Percentiles rank a stretch among this genome's conserved stretches.
Evolutionary conservation across 192 early-diverging fungal genomes (phyloP).

Genomic region (Paraglomus occultum): DNA sequence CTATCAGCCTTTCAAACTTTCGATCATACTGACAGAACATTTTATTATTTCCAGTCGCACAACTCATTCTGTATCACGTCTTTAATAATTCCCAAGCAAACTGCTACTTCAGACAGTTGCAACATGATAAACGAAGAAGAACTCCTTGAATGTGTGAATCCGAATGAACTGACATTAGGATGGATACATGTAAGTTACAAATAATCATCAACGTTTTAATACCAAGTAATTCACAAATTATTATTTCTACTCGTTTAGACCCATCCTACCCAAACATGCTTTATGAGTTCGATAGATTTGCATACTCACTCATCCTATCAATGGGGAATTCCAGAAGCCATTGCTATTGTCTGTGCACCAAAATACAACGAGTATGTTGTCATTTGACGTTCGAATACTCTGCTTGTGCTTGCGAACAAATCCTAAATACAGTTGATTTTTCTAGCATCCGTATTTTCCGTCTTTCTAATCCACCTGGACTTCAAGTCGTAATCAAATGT

Average conservation of each 20-base stretch:
- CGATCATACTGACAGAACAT: background rate
- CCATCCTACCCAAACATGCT: conserved; percentile 92
- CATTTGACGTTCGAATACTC: background rate
- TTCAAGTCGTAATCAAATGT: conserved; percentile 77
- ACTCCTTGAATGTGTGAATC: conserved; percentile 72
- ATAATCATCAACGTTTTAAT: background rate
- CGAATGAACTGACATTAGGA: conserved; percentile 75
- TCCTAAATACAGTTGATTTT: background rate
- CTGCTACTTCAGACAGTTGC: conserved; percentile 82
- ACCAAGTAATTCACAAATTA: background rate
- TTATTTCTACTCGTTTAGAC: conserved; percentile 45
- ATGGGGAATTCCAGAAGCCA: conserved; percentile 86
- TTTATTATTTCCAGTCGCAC: conserved; percentile 36
- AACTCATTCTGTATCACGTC: conserved; percentile 68
- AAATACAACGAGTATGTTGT: conserved; percentile 59
- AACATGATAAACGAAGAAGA: conserved; percentile 83
- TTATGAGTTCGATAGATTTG: conserved; percentile 89
- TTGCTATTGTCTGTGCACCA: conserved; percentile 88
- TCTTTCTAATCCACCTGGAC: conserved; percentile 80
- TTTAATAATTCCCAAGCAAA: conserved; percentile 88
- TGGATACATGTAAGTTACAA: conserved; percentile 75
- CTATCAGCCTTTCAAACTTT: background rate
- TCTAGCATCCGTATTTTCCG: conserved; percentile 77
- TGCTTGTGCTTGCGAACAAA: background rate
- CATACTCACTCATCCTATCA: conserved; percentile 93